These are phyloP conservation scores for Diplodia corticola DNA, from an alignment of 2,329 filamentous ascomycete species.

Conservation along the genomic window DNA sequence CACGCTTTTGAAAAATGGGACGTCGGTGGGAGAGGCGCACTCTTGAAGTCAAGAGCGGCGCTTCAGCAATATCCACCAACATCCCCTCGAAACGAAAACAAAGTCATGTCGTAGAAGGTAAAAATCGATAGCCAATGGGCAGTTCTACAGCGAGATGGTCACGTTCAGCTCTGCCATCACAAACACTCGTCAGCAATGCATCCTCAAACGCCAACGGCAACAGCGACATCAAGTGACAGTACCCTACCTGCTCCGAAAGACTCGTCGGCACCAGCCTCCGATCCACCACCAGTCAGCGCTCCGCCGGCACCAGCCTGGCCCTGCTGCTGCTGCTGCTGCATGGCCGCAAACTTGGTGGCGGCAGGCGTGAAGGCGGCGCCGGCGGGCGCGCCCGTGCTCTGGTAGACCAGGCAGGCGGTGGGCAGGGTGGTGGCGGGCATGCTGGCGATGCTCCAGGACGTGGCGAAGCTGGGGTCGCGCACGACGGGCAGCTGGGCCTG, in stretches of 20 bases:
- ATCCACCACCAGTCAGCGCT: neutral
- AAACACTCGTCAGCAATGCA: neutral
- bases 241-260: constrained; percentile 1
- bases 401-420: constrained; percentile 6
- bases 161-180: neutral
- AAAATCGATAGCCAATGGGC: neutral
- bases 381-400: neutral
- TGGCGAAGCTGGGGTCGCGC: neutral
- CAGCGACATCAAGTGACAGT: neutral
- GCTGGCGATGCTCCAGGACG: neutral
- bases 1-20: neutral
- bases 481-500: constrained; percentile 9
- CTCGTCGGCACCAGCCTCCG: neutral
- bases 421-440: constrained; percentile 6
- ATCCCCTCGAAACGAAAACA: neutral
- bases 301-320: neutral
- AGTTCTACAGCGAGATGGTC: neutral
- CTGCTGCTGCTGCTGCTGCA: constrained; percentile 13
- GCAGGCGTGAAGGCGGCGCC: constrained; percentile 1
- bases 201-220: neutral
- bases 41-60: no score
- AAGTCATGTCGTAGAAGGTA: neutral
- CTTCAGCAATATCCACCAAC: neutral
- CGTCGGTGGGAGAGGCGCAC: neutral
- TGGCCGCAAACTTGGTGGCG: constrained; percentile 2